Evolutionary conservation across 2,329 filamentous ascomycete genomes (phyloP).

Genomic region (Aspergillus quadricinctus): DNA sequence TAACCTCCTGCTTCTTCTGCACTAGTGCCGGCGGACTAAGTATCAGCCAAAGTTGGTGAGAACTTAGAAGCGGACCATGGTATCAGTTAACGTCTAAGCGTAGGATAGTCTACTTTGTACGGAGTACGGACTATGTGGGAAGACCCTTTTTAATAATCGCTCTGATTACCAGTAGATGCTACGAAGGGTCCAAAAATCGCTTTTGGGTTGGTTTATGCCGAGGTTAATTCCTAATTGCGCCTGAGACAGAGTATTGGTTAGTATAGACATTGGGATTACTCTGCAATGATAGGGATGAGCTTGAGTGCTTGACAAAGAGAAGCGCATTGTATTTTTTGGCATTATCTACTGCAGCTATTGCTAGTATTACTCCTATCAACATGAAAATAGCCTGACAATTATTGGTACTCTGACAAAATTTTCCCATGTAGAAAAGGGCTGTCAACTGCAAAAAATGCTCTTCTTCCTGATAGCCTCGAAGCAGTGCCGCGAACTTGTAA

Average conservation of each 20-base stretch:
- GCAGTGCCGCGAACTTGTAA: no score
- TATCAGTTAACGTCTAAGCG: neutral
- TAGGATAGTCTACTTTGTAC: neutral
- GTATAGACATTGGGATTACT: neutral
- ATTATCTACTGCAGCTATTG: neutral
- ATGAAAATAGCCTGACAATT: neutral
- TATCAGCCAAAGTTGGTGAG: neutral
- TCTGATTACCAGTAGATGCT: neutral
- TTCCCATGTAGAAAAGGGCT: neutral
- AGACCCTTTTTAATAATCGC: no score
- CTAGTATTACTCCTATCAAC: neutral
- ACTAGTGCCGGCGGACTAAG: neutral
- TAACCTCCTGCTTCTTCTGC: neutral
- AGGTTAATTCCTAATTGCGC: neutral
- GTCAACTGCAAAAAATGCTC: neutral
- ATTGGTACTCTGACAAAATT: neutral
- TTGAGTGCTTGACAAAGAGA: neutral
- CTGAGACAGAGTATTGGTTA: neutral
- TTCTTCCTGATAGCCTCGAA: neutral
- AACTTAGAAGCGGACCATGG: neutral
- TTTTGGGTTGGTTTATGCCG: neutral
- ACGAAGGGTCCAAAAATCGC: neutral
- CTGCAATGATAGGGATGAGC: neutral
- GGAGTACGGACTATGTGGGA: no score
- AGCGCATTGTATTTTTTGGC: neutral